These are phyloP conservation scores for Alternaria sp. DNA, from an alignment of 2,329 filamentous ascomycete genomes.

Conservation along the genomic window DNA sequence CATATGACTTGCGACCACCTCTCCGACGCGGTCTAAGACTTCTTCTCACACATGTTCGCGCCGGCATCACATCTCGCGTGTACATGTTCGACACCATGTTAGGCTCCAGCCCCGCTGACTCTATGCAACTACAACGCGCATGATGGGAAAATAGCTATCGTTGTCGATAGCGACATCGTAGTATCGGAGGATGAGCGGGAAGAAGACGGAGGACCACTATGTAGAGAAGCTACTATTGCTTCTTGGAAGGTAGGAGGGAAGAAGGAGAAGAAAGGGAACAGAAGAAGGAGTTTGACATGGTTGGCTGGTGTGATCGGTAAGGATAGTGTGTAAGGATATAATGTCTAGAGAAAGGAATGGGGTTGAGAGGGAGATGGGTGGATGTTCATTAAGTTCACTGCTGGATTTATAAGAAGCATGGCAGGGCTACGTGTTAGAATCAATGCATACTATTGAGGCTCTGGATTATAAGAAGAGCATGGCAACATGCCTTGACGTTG, in stretches of 20 bases:
- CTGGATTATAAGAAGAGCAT: too few relatives aligned
- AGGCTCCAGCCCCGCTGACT: not conserved
- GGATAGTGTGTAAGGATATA: not conserved
- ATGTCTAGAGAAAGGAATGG: too few relatives aligned
- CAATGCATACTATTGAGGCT: too few relatives aligned
- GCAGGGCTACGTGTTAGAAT: too few relatives aligned
- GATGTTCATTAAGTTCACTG: too few relatives aligned
- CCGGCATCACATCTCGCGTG: slow-evolving; percentile 19
- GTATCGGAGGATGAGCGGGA: slow-evolving; percentile 9
- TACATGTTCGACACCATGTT: slow-evolving; percentile 11
- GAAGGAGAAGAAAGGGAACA: slow-evolving; percentile 10
- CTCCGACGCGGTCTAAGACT: slow-evolving; percentile 15
- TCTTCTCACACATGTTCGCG: slow-evolving; percentile 23
- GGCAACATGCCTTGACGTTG: too few relatives aligned
- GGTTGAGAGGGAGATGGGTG: too few relatives aligned
- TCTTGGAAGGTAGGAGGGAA: slow-evolving; percentile 17
- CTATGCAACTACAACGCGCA: not conserved
- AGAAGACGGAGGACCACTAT: slow-evolving; percentile 28
- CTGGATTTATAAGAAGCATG: too few relatives aligned
- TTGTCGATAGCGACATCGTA: slow-evolving; percentile 21
- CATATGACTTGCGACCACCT: slow-evolving; percentile 15
- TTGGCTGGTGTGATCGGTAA: slow-evolving; percentile 6
- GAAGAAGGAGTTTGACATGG: slow-evolving; percentile 19
- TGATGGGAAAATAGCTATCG: not conserved
- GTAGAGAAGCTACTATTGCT: slow-evolving; percentile 29